These are phyloP conservation scores for Marchantia polymorpha DNA, from an alignment of 225 moss, liverwort and hornwort genomes.

Conservation along the genomic window DNA sequence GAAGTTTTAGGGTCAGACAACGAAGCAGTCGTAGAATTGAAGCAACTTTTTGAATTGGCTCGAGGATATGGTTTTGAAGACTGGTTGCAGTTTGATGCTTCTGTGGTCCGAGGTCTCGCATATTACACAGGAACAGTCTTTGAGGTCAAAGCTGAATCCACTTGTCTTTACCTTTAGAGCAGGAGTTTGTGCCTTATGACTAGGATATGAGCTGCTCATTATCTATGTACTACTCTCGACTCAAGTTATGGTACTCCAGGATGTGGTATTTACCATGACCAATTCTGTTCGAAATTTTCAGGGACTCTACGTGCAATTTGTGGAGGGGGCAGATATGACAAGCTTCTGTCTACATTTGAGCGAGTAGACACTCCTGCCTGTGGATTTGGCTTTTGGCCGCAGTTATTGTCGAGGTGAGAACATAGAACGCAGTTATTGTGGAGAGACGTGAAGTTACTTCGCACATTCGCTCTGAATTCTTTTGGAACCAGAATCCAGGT, in stretches of 20 bases:
- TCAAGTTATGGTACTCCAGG: background rate
- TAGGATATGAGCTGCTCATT: background rate
- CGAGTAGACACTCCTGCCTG: constrained; percentile 83
- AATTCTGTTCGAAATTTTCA: constrained; percentile 23
- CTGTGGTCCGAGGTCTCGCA: constrained; percentile 89
- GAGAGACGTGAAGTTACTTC: too few species aligned
- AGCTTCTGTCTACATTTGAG: constrained; percentile 87
- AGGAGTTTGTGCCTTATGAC: background rate
- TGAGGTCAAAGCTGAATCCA: constrained; percentile 48
- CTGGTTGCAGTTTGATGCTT: constrained; percentile 90
- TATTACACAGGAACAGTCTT: constrained; percentile 97
- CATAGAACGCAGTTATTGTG: too few species aligned
- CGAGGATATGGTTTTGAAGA: constrained; percentile 66
- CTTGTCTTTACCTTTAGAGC: background rate
- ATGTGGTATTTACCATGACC: background rate
- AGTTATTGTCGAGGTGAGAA: constrained; percentile 80
- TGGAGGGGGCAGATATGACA: constrained; percentile 94
- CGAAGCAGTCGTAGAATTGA: constrained; percentile 76
- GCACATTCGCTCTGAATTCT: too few species aligned
- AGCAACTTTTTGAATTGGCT: constrained; percentile 76
- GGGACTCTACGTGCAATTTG: constrained; percentile 80
- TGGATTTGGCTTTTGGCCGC: constrained; percentile 99
- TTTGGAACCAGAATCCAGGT: too few species aligned
- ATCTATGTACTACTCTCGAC: background rate
- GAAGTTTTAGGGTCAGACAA: constrained; percentile 70